Base-by-base conservation (phyloP, 768 basidiomycete genomes). In the Suillus lakei region DNA sequence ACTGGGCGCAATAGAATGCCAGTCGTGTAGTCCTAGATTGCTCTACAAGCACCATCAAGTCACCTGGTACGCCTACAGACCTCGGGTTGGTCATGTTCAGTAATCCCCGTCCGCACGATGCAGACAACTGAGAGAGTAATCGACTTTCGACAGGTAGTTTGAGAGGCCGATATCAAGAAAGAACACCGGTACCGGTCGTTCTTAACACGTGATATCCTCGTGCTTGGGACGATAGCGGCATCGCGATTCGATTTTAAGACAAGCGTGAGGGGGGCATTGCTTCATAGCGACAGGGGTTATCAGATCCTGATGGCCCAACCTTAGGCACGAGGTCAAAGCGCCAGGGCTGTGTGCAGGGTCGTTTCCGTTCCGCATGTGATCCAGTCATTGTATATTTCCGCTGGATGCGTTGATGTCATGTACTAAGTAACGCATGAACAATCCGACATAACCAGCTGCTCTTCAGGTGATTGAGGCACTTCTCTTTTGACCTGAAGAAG, bases 281-380 rank as follows among this genome's bases (percentile, higher is more conserved):
- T 51, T 30, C 51, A 26, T 48, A 23, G 23, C 48, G 26, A 50
- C 48, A 32, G 53, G 30, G 21, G 53, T 32, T n/a, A 54, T 32
- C 53, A 53, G 16, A 30, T 30, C 18, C 15, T 26, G 13, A 23
- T 23, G 7, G 34, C 6, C 36, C 36, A 41, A 41, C 39, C 39
- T 50, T 50, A 16, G 51, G 13, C 51, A 30, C 10, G 51, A 53
- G 51, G 51, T 53, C 9, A 30, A 51, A 28, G 28, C 28, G 16
- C 9, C 53, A 54, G 30, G 50, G 50, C 16, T 26, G 2, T 51
- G 50, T 26, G 26, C 50, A 26, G 16, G 53, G 2, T 54, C 30
- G 53, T 54, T 54, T 54, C 53, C 53, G 53, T 21, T 54, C 30
- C 30, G 30, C 53, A 32, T 54, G 53, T 32, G 30, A 32, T 32